Percentiles rank a stretch among this genome's conserved stretches.
Evolutionary conservation across 176 grass and related monocot species (phyloP).

Genomic region (Avena sativa): DNA sequence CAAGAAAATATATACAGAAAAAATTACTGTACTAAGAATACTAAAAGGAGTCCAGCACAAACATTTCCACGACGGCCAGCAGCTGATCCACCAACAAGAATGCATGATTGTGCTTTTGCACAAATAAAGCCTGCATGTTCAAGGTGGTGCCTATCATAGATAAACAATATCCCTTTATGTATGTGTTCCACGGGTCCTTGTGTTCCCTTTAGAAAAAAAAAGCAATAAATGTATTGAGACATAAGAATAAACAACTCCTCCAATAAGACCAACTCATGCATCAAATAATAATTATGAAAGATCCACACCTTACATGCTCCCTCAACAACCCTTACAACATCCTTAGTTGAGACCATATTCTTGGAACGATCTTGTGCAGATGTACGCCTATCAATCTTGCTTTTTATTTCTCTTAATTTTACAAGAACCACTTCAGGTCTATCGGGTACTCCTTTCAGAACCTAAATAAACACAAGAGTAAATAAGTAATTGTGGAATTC

Average conservation of each 20-base stretch:
- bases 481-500: conserved; percentile 44
- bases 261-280: conserved; percentile 20
- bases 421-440: conserved; percentile 92
- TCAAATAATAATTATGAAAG: conserved; percentile 14
- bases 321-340: conserved; percentile 92
- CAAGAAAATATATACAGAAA: not conserved
- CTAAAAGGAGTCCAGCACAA: conserved; percentile 35
- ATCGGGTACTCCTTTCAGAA: conserved; percentile 92
- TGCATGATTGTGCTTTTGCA: conserved; percentile 92
- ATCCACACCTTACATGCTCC: conserved; percentile 77
- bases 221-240: conserved; percentile 16
- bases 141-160: conserved; percentile 95
- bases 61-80: conserved; percentile 67
- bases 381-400: conserved; percentile 77
- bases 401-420: conserved; percentile 97
- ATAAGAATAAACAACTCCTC: conserved; percentile 12
- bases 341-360: conserved; percentile 84
- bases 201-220: conserved; percentile 67
- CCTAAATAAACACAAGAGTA: conserved; percentile 57
- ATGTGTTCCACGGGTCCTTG: conserved; percentile 99
- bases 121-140: conserved; percentile 98
- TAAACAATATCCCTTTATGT: conserved; percentile 88
- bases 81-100: conserved; percentile 84
- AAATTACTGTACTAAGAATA: not conserved
- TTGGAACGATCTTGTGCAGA: conserved; percentile 79